A percentile compares a stretch with the other conserved stretches of the same genome.
Conservation (phyloP, 2,329 filamentous ascomycete genomes). For the Cytospora piceae region DNA sequence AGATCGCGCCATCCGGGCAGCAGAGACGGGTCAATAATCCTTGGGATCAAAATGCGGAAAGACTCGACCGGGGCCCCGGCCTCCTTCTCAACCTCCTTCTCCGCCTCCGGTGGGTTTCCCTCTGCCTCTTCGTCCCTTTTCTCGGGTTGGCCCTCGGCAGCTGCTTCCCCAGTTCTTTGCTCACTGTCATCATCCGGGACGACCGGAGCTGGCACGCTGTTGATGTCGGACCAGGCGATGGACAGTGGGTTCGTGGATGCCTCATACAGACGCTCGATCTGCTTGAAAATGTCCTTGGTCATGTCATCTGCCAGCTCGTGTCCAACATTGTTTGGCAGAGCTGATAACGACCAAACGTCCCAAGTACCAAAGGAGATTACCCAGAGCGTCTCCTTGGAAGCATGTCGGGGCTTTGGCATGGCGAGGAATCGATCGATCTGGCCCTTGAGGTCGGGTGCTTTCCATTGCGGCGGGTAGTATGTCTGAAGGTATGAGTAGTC, state of each 20-base stretch:
- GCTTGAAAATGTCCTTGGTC: slow-evolving; percentile 46
- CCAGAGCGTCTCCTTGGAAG: slow-evolving; percentile 55
- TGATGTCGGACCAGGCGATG: slow-evolving; percentile 51
- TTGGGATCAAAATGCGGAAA: slow-evolving; percentile 57
- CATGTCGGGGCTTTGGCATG: slow-evolving; percentile 38
- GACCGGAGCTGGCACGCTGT: slow-evolving; percentile 38
- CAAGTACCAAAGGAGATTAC: slow-evolving; percentile 58
- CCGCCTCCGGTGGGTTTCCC: neutral
- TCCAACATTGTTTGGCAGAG: slow-evolving; percentile 47
- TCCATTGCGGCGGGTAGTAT: slow-evolving; percentile 47
- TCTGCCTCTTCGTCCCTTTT: slow-evolving; percentile 12
- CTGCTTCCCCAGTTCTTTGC: slow-evolving; percentile 32
- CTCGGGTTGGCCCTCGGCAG: slow-evolving; percentile 8
- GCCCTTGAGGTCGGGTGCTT: slow-evolving; percentile 46
- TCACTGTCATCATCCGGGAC: slow-evolving; percentile 32
- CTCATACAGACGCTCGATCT: slow-evolving; percentile 52
- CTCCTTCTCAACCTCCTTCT: neutral
- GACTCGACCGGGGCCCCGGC: slow-evolving; percentile 22
- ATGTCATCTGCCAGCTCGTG: slow-evolving; percentile 44
- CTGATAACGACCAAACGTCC: slow-evolving; percentile 58
- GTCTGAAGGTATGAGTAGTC: slow-evolving; percentile 50
- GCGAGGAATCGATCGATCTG: slow-evolving; percentile 54
- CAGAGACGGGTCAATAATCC: slow-evolving; percentile 57
- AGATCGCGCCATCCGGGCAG: slow-evolving; percentile 55
- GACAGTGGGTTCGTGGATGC: slow-evolving; percentile 47